A percentile compares a stretch with the other conserved stretches of the same genome.
phyloP scores from a whole-genome alignment of 441 rosid genomes.

The Gossypium davidsonii region DNA sequence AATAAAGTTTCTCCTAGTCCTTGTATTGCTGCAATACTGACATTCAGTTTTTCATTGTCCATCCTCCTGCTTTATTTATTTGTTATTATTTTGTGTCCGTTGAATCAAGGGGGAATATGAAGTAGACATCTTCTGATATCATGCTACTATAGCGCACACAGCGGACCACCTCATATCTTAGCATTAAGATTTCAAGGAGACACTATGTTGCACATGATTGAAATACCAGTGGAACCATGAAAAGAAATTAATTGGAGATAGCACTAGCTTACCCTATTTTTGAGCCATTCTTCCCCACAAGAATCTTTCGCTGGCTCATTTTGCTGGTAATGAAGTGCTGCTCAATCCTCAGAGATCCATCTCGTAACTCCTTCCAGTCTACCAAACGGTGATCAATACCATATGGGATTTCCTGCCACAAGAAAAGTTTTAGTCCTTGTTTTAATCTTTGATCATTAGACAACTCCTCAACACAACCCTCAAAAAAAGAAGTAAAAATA shows the following conservation, averaged over 20 bases:
- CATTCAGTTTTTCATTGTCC: background rate
- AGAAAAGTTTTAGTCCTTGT: background rate
- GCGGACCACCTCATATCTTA: background rate
- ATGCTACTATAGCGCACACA: background rate
- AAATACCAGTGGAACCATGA: background rate
- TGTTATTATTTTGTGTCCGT: background rate
- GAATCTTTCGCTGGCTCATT: conserved; percentile 81
- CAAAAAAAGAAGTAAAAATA: background rate
- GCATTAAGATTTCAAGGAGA: background rate
- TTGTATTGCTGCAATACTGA: background rate
- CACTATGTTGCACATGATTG: background rate
- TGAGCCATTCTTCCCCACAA: conserved; percentile 83
- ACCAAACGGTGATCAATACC: conserved; percentile 74
- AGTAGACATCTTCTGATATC: background rate
- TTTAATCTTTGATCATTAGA: background rate
- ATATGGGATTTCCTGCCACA: conserved; percentile 79
- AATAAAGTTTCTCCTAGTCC: background rate
- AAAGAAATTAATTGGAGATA: background rate
- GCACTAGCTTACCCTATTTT: conserved; percentile 56
- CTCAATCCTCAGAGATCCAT: conserved; percentile 88
- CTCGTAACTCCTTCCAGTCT: conserved; percentile 77
- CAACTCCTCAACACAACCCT: background rate
- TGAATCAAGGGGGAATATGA: background rate
- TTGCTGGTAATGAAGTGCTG: conserved; percentile 72
- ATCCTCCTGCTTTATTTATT: background rate